These are phyloP conservation scores for Epichloe gansuensis DNA, from an alignment of 2,329 filamentous ascomycete genomes.

Conservation along the genomic window DNA sequence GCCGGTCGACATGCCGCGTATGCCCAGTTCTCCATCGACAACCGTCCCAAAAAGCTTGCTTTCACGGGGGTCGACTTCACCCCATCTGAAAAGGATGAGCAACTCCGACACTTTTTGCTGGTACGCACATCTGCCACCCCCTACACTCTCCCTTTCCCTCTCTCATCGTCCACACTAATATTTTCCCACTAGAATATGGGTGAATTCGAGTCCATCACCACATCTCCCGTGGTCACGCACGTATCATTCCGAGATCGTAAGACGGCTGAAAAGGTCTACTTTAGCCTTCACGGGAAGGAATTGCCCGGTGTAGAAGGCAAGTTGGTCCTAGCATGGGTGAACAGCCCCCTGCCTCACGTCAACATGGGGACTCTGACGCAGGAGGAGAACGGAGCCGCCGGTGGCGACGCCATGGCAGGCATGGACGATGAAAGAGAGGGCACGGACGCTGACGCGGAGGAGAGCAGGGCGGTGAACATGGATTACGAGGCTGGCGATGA, in stretches of 20 bases:
- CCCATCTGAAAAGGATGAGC: slow-evolving; percentile 50
- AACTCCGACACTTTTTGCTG: slow-evolving; percentile 57
- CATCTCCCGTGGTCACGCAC: slow-evolving; percentile 32
- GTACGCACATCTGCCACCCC: slow-evolving; percentile 28
- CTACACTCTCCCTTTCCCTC: neutral
- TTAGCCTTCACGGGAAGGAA: slow-evolving; percentile 39
- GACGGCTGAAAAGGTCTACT: slow-evolving; percentile 58
- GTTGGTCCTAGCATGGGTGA: slow-evolving; percentile 53
- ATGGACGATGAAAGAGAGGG: slow-evolving; percentile 13
- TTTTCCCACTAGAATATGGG: slow-evolving; percentile 38
- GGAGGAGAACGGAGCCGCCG: neutral
- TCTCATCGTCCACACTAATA: neutral
- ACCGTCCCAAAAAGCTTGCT: slow-evolving; percentile 56
- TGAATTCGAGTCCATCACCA: slow-evolving; percentile 47
- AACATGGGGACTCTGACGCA: slow-evolving; percentile 5
- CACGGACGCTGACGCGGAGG: slow-evolving; percentile 9
- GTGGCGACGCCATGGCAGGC: slow-evolving; percentile 15
- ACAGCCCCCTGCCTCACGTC: slow-evolving; percentile 14
- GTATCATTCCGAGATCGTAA: slow-evolving; percentile 55
- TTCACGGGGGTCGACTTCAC: slow-evolving; percentile 53
- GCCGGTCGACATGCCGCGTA: slow-evolving; percentile 42
- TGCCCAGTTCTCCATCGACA: slow-evolving; percentile 58
- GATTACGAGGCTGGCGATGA: slow-evolving; percentile 39
- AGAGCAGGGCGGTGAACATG: slow-evolving; percentile 26
- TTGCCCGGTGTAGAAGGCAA: slow-evolving; percentile 50